Conservation (phyloP, 495 filamentous ascomycete species). For the Neurospora sublineolata region DNA sequence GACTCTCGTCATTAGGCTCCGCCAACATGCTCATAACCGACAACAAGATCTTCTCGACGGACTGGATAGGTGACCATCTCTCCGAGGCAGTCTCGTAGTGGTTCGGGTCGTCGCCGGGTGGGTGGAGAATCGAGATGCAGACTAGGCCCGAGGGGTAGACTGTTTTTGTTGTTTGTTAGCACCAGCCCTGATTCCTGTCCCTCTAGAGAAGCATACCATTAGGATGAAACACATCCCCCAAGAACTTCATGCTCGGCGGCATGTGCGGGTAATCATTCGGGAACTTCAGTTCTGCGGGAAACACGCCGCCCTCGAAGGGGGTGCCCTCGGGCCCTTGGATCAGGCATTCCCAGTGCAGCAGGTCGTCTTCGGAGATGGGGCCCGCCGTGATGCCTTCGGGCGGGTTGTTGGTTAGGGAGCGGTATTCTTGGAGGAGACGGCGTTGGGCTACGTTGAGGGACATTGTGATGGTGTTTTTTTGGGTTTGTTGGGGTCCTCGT, state of each 20-base stretch:
- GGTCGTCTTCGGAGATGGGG: conserved; percentile 86
- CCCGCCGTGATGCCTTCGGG: conserved; percentile 93
- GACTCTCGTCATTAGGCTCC: conserved; percentile 96
- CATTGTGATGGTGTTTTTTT: conserved; percentile 28
- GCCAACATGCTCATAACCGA: conserved; percentile 98
- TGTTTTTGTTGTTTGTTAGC: conserved; percentile 24
- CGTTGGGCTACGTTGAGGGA: conserved; percentile 66
- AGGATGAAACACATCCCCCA: conserved; percentile 88
- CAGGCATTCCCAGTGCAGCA: conserved; percentile 92
- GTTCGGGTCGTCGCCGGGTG: conserved; percentile 96
- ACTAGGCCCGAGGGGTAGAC: conserved; percentile 87
- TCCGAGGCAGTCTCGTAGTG: conserved; percentile 97
- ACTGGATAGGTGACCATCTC: conserved; percentile 93
- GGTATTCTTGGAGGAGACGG: conserved; percentile 96
- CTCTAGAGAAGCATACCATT: conserved; percentile 62
- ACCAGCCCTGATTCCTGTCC: too few species aligned
- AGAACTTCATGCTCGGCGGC: conserved; percentile 89
- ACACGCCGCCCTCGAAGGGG: conserved; percentile 89
- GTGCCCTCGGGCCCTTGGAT: conserved; percentile 94
- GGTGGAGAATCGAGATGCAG: conserved; percentile 96
- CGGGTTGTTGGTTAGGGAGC: conserved; percentile 56
- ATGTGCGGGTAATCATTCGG: conserved; percentile 91
- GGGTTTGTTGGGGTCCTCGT: not conserved
- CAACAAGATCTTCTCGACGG: conserved; percentile 95
- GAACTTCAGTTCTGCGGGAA: conserved; percentile 88